Base-by-base conservation (phyloP, 1,284 basidiomycete species). In the Sanghuangporus baumii region DNA sequence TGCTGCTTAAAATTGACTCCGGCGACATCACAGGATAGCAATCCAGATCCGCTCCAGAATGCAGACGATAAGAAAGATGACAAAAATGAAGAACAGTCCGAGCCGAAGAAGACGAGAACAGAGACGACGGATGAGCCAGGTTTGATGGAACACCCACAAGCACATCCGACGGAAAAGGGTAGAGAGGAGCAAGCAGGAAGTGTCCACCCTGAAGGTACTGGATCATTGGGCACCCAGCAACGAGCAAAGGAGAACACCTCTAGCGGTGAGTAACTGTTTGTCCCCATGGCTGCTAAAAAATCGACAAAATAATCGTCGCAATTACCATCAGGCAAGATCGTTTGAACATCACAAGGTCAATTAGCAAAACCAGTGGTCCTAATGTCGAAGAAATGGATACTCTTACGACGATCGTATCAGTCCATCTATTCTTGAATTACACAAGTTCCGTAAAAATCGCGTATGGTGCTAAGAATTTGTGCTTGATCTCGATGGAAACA, bases 131-230 rank as follows among this genome's bases (percentile, higher is more conserved):
- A 56, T 14, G 40, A 46, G 26, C 34, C 52, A 41, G 60, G 55
- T 31, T 14, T 46, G 34, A 62, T 9, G 34, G 55, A 48, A 7
- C 16, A 55, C 34, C 60, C 59, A 6, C 46, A 51, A 20, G 48
- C 60, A 18, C 67, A 69, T 52, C 63, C 66, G 47, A 68, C 70
- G 5, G 71, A 71, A 41, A 65, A 63, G 55, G 70, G 69, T 8
- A 66, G 64, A 56, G 55, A 67, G 36, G 67, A 70, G 60, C 71
- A 71, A 65, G 71, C 73, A 0, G 69, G 72, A 20, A 71, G 71
- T 16, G 69, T 69, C 38, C 69, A 70, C 43, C 71, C 72, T 1
- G 72, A 72, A 60, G 72, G 71, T 6, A 69, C 69, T 5, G 65
- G 63, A 48, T 60, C 69, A 52, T 68, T 66, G 3, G 65, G 66